A percentile compares a stretch with the other conserved stretches of the same genome.
Conservation (phyloP, 2,329 filamentous ascomycete species). For the Trichoderma simmonsii region DNA sequence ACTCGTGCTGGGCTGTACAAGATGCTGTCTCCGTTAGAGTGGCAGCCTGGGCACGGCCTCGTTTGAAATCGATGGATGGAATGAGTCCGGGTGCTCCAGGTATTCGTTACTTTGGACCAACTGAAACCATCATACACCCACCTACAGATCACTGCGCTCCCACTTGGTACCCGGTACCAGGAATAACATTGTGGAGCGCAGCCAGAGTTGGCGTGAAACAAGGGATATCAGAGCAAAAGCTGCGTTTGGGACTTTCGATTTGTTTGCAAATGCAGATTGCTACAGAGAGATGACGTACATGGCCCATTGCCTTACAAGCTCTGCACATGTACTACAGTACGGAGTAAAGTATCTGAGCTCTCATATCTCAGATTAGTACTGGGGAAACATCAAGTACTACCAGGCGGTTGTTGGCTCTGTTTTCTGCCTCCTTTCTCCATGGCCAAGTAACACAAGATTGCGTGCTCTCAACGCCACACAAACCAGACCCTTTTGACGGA, state of each 20-base stretch:
- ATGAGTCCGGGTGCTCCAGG: not conserved
- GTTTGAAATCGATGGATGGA: not conserved
- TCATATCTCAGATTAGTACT: not conserved
- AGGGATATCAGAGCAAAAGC: not conserved
- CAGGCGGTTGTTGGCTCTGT: not conserved
- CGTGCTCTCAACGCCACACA: not conserved
- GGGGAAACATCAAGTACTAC: not conserved
- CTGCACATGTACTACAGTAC: not conserved
- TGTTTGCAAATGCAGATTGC: not conserved
- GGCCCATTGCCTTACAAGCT: not conserved
- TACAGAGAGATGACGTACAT: constrained; percentile 4
- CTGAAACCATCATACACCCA: not conserved
- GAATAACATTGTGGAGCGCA: not conserved
- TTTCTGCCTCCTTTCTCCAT: not conserved
- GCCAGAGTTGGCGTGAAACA: not conserved
- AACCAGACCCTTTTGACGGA: not conserved
- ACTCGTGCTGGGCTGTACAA: not conserved
- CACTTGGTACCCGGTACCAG: not conserved
- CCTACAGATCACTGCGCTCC: not conserved
- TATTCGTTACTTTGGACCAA: not conserved
- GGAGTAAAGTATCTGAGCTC: not conserved
- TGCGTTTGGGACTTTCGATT: not conserved
- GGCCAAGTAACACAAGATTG: not conserved
- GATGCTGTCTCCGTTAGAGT: not conserved
- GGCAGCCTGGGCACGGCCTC: not conserved